phyloP scores from a whole-genome alignment of 176 grass and related monocot species.

The Oryza nivara region DNA sequence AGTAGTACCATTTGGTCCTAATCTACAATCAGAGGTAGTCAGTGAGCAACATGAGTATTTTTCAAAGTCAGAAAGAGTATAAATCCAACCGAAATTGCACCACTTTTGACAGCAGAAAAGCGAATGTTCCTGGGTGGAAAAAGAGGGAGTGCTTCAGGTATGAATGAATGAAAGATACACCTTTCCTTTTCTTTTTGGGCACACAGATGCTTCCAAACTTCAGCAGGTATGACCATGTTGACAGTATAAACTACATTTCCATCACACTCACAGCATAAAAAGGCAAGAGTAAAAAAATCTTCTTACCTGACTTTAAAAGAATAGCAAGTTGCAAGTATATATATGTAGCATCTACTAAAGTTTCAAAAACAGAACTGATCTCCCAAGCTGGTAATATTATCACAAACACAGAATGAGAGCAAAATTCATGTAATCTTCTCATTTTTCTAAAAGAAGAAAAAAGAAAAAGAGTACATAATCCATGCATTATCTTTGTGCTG shows the following conservation, averaged over 20 bases:
- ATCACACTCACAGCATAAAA: constrained; percentile 5
- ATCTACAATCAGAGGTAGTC: background rate
- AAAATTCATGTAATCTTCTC: background rate
- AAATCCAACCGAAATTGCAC: background rate
- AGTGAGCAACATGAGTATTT: constrained; percentile 4
- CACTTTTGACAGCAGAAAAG: constrained; percentile 38
- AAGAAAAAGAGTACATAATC: background rate
- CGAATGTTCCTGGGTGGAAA: constrained; percentile 12
- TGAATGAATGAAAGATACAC: background rate
- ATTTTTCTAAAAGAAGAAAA: background rate
- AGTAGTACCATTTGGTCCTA: constrained; percentile 8
- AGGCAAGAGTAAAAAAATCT: background rate
- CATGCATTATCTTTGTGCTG: constrained; percentile 34
- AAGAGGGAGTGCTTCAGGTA: constrained; percentile 27
- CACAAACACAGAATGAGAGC: background rate
- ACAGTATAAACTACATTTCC: background rate
- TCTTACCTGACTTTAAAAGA: background rate
- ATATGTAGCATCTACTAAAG: background rate
- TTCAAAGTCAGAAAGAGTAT: constrained; percentile 27
- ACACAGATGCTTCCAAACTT: constrained; percentile 31
- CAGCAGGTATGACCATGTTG: background rate
- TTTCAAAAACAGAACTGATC: background rate
- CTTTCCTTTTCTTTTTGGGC: constrained; percentile 18
- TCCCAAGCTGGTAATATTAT: background rate
- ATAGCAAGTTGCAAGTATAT: background rate